phyloP scores from a whole-genome alignment of 495 filamentous ascomycete species.

The Oidiodendron maius region DNA sequence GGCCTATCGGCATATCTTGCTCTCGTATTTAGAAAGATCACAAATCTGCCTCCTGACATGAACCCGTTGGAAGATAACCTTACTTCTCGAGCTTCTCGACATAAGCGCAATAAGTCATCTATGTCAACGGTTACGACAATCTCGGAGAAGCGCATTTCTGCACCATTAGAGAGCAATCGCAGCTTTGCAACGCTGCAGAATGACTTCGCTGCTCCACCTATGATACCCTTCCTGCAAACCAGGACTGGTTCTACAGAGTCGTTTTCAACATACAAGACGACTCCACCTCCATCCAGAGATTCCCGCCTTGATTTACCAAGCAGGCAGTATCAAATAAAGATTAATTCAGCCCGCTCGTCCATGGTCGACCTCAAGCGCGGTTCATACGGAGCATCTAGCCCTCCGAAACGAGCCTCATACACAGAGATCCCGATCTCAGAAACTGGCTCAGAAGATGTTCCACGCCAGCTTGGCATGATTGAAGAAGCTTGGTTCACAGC shows the following conservation, averaged over 20 bases:
- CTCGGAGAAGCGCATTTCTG: conserved; percentile 41
- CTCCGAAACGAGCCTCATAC: conserved; percentile 30
- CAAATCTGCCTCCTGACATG: conserved; percentile 79
- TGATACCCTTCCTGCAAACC: conserved; percentile 72
- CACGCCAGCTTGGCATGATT: conserved; percentile 22
- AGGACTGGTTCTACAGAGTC: conserved; percentile 51
- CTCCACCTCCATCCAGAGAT: conserved; percentile 33
- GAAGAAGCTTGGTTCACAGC: conserved; percentile 52
- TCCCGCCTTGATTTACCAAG: conserved; percentile 44
- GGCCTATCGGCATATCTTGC: conserved; percentile 64
- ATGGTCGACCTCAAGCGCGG: conserved; percentile 36
- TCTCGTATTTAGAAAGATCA: conserved; percentile 73
- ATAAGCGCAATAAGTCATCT: conserved; percentile 70
- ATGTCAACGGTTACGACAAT: conserved; percentile 42
- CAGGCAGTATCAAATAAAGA: conserved; percentile 40
- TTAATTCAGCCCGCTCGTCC: conserved; percentile 39
- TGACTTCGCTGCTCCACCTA: conserved; percentile 52
- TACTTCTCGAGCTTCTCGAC: conserved; percentile 66
- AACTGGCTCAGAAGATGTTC: neutral
- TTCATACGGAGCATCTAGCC: conserved; percentile 25
- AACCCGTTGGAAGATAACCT: conserved; percentile 85
- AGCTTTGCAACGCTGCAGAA: conserved; percentile 43
- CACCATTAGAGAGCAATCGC: conserved; percentile 40
- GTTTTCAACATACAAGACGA: conserved; percentile 36
- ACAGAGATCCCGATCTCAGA: conserved; percentile 19